Base-by-base conservation (phyloP, 108 stramenopile species). In the Conticribra guillardii region DNA sequence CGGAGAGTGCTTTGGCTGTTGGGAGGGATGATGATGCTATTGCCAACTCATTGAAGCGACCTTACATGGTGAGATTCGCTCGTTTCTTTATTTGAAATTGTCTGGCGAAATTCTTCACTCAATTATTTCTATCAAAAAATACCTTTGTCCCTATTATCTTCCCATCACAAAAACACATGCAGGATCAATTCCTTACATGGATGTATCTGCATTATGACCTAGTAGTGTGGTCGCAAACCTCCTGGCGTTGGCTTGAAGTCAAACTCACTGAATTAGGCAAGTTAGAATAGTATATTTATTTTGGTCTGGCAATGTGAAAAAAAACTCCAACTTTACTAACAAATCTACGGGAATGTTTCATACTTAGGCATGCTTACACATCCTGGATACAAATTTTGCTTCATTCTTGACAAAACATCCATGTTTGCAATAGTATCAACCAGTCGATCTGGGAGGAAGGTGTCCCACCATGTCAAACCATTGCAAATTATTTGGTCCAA, bases 401-500 rank as follows among this genome's bases (percentile, higher is more conserved):
- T 97, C 69, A 96, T 97, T 11, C 63, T 99, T 15, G 98, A 99
- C 77, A 97, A 97, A 72, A 97, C 98, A 11, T 84, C 80, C 45
- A 99, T 99, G 98, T 97, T 99, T 68, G 73, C 79, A 26, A 87
- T 97, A 17, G 90, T 76, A 1, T 83, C 81, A 34, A 93, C 88
- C 5, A 68, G 69, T 45, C 71, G 83, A 23, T 76, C 82, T 29
- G 96, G 96, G 21, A 64, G 76, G 49, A 76, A 74, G 17, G 67
- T 83, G 7, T 67, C 79, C 15, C 93, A 96, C 79, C 81, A 93
- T 60, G 97, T 98, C 28, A 98, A 98, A 58, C 97, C 98, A 2
- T 69, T 98, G 46, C 96, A 97, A 72, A 87, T 98, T n/a, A 98
- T 98, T 47, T 98, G 98, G 98, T 64, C 73, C 49, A 98, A 98